Conservation (phyloP, 2,329 filamentous ascomycete genomes). For the Paecilomyces sp. region DNA sequence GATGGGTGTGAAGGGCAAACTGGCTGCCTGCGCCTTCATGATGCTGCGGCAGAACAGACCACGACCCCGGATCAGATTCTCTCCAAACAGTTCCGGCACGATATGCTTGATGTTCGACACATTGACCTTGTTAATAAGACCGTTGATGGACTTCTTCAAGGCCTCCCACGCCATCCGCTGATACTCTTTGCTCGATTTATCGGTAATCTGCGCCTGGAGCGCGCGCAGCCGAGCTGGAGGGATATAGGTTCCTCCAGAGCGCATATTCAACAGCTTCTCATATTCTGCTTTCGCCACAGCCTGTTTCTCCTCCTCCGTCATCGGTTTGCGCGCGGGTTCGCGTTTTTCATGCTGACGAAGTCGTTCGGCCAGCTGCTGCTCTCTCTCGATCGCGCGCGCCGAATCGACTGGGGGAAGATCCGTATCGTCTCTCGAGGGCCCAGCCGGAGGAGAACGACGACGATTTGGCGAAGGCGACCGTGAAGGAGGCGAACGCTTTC, state of each 20-base stretch:
- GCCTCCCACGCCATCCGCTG: slow-evolving; percentile 99
- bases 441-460: slow-evolving; percentile 39
- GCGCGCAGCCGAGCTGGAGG: slow-evolving; percentile 85
- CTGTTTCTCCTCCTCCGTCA: slow-evolving; percentile 75
- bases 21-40: slow-evolving; percentile 96
- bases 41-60: slow-evolving; percentile 92
- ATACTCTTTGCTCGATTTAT: slow-evolving; percentile 93
- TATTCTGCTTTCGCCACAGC: slow-evolving; percentile 86
- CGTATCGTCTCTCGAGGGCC: slow-evolving; percentile 22
- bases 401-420: slow-evolving; percentile 45
- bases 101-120: slow-evolving; percentile 97
- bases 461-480: slow-evolving; percentile 47
- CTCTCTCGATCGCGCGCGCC: slow-evolving; percentile 42
- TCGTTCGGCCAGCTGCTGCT: slow-evolving; percentile 46
- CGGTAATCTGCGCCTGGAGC: slow-evolving; percentile 92
- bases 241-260: slow-evolving; percentile 93
- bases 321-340: slow-evolving; percentile 43
- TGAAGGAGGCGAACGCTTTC: slow-evolving; percentile 51
- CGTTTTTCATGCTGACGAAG: slow-evolving; percentile 46
- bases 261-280: slow-evolving; percentile 83
- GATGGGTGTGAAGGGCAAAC: slow-evolving; percentile 91
- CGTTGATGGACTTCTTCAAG: slow-evolving; percentile 97
- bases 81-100: slow-evolving; percentile 88
- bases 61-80: slow-evolving; percentile 86
- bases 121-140: slow-evolving; percentile 98